These are phyloP conservation scores for Cordyceps pruinosa DNA, from an alignment of 2,329 filamentous ascomycete species.

Conservation along the genomic window DNA sequence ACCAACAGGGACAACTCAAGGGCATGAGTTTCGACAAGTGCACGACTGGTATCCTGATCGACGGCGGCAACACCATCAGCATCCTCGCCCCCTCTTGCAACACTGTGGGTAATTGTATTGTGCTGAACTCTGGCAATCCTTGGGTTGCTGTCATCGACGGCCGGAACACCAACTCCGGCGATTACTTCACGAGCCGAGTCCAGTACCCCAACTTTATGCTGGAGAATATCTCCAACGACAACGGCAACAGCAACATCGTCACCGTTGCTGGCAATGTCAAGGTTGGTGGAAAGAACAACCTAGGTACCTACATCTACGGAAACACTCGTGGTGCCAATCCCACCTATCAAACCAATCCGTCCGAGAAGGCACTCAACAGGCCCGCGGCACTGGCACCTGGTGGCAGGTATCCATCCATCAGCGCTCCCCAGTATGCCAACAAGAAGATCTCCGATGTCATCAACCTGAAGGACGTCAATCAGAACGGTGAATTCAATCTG, in stretches of 20 bases:
- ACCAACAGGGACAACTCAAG: constrained; percentile 10
- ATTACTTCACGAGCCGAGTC: constrained; percentile 1
- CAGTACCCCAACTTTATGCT: constrained; percentile 11
- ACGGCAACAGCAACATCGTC: constrained; percentile 16
- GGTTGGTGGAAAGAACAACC: constrained; percentile 19
- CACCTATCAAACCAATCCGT: constrained; percentile 29
- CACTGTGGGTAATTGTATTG: constrained; percentile 8
- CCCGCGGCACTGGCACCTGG: constrained; percentile 30
- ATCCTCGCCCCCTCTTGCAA: constrained; percentile 5
- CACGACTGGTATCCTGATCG: constrained; percentile 13
- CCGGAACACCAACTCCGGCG: constrained; percentile 6
- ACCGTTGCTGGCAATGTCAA: not conserved
- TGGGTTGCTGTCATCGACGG: constrained; percentile 10
- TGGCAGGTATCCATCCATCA: constrained; percentile 29
- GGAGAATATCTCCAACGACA: constrained; percentile 17
- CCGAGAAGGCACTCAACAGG: constrained; percentile 23
- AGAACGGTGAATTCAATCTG: constrained; percentile 11
- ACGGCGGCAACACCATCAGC: constrained; percentile 9
- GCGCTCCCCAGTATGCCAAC: constrained; percentile 34
- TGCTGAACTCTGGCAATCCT: not conserved
- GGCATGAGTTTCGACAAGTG: constrained; percentile 9
- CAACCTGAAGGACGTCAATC: constrained; percentile 20
- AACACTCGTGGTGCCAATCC: constrained; percentile 36
- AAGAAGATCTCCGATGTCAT: constrained; percentile 28
- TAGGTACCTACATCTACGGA: constrained; percentile 35